Percentiles rank a stretch among this genome's conserved stretches.
phyloP scores from a whole-genome alignment of 2,329 filamentous ascomycete genomes.

The Cladophialophora carrionii region DNA sequence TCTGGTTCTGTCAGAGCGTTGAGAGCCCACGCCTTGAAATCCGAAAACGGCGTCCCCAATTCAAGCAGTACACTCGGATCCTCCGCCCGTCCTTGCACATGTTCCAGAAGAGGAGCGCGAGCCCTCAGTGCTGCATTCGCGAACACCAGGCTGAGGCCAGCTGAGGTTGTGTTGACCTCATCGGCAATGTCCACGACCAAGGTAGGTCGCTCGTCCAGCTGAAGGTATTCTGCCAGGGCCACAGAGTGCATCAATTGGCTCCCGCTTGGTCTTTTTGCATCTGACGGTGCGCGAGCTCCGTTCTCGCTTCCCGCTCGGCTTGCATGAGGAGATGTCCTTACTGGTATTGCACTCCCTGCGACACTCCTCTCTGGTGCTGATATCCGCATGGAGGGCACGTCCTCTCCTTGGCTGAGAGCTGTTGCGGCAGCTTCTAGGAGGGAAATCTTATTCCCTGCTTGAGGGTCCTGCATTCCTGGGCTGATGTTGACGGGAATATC shows the following conservation, averaged over 20 bases:
- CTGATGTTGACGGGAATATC: neutral
- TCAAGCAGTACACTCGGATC: conserved; percentile 50
- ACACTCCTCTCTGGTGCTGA: conserved; percentile 5
- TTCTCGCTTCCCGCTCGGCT: conserved; percentile 6
- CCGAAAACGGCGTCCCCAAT: conserved; percentile 52
- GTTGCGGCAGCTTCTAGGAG: conserved; percentile 25
- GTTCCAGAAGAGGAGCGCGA: conserved; percentile 58
- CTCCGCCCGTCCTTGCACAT: conserved; percentile 57
- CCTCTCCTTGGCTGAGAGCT: conserved; percentile 13
- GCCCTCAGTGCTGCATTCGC: conserved; percentile 69
- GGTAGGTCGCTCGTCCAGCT: conserved; percentile 75
- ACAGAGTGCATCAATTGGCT: conserved; percentile 65
- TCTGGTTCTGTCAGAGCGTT: conserved; percentile 59
- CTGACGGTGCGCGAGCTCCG: conserved; percentile 55
- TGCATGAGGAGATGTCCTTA: conserved; percentile 22
- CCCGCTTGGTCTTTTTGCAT: conserved; percentile 52
- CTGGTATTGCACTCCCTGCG: conserved; percentile 23
- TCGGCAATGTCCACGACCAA: conserved; percentile 73
- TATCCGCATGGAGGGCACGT: conserved; percentile 16
- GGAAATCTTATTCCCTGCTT: conserved; percentile 11
- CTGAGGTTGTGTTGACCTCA: conserved; percentile 57
- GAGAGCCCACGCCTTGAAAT: conserved; percentile 72
- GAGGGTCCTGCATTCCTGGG: neutral
- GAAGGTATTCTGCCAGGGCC: conserved; percentile 71
- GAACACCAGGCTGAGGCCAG: conserved; percentile 66